Evolutionary conservation across 169 alveolate genomes (phyloP), one percentile per base, ranked within the genome.

Genomic region (Eimeria maxima): DNA sequence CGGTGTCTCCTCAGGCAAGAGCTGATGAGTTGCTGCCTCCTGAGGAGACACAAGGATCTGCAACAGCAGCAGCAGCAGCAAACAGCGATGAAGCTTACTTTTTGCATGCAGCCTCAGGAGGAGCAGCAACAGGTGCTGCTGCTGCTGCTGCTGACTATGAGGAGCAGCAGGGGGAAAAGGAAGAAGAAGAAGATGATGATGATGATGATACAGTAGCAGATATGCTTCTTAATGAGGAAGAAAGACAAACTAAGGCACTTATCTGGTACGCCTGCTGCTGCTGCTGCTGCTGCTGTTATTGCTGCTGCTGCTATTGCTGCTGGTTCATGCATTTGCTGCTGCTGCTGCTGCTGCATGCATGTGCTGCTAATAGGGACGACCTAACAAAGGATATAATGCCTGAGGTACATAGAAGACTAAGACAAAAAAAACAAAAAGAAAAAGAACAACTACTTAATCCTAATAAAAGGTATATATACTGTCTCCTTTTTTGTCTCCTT

Each of bases 241-340:
- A 95, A 38, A 18, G 84, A 38, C 84, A 86, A 22, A 95, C 96
- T 10, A 95, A 95, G 86, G 94, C 96, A n/a, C 94, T 89, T n/a
- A 86, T 95, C 71, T 95, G 96, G 96, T 87, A 33, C 11, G 33
- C 29, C 42, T 76, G 88, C 88, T 76, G 63, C 27, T 81, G 67
- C 50, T 81, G 67, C 73, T 24, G 67, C 33, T 81, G 67, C 16
- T n/a, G 73, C 73, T 81, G 90, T 47, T 27, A 10, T 14, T 83
- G 92, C 57, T 5, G 57, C 18, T 50, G 57, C 57, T 50, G 57
- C 5, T 11, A 50, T 5, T 50, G 57, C 18, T 50, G 57, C 57
- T 50, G n/a, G 57, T 11, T 50, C 18, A 11, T 50, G 57, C 57
- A n/a, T n/a, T n/a, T n/a, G n/a, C 57, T 7, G 5, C 11, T 50